phyloP scores from a whole-genome alignment of 1,284 basidiomycete species.

The Cutaneotrichosporon sp. region DNA sequence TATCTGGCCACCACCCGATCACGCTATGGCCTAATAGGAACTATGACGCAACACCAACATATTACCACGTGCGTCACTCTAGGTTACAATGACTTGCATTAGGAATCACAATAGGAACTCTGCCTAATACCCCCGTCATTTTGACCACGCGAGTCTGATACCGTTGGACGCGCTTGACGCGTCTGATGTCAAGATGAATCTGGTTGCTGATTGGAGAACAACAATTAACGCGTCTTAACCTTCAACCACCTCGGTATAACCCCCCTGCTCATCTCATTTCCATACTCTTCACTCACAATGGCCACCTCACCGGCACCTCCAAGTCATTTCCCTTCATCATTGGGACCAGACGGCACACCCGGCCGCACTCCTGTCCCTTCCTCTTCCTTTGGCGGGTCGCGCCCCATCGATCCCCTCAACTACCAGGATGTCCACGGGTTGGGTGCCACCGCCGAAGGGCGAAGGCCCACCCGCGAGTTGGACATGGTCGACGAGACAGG shows the following conservation, averaged over 20 bases:
- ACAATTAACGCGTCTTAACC: conserved; percentile 5
- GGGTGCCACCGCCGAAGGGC: conserved; percentile 27
- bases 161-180: conserved; percentile 1
- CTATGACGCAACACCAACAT: too few relatives aligned
- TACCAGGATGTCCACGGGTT: conserved; percentile 49
- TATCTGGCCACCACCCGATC: too few relatives aligned
- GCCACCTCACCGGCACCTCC: conserved; percentile 33
- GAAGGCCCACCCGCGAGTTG: conserved; percentile 12
- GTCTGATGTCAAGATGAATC: background rate
- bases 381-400: conserved; percentile 34
- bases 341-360: conserved; percentile 31
- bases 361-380: conserved; percentile 18
- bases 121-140: background rate
- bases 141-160: background rate
- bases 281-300: conserved; percentile 27
- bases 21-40: too few relatives aligned
- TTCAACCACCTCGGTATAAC: background rate
- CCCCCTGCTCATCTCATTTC: background rate
- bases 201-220: background rate
- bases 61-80: too few relatives aligned
- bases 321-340: conserved; percentile 38
- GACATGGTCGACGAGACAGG: conserved; percentile 21
- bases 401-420: conserved; percentile 41
- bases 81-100: background rate
- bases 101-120: background rate